Percentiles rank a stretch among this genome's conserved stretches.
Conservation (phyloP, 1,139 yeast species). For the Lodderomyces pseudojiufengensis region DNA sequence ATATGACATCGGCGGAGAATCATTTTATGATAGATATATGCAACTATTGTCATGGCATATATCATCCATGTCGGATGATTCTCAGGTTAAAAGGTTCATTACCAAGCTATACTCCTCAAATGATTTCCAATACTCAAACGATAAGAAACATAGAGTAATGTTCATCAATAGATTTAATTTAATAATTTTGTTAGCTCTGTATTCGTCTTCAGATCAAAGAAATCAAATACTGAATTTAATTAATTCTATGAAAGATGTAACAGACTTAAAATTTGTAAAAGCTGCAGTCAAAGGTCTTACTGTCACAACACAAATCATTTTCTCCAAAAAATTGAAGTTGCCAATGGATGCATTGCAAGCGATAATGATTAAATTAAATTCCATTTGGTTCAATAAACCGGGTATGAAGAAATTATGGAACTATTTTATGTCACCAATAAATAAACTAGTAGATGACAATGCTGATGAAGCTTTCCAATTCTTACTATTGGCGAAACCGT, state of each 20-base stretch:
- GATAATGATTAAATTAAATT: not conserved
- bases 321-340: conserved; percentile 7
- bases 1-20: conserved; percentile 30
- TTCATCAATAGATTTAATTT: conserved; percentile 39
- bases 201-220: conserved; percentile 33
- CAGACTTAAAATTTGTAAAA: conserved; percentile 25
- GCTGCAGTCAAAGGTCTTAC: not conserved
- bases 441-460: not conserved
- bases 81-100: conserved; percentile 30
- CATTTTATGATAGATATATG: conserved; percentile 40
- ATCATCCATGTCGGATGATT: conserved; percentile 25
- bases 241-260: conserved; percentile 20
- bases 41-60: conserved; percentile 32
- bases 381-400: conserved; percentile 10
- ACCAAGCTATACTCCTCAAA: conserved; percentile 40
- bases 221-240: conserved; percentile 28
- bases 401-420: conserved; percentile 20
- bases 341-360: conserved; percentile 21
- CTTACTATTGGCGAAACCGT: not conserved
- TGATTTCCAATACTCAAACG: conserved; percentile 27
- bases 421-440: conserved; percentile 5
- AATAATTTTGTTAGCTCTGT: conserved; percentile 29
- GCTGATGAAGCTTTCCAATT: not conserved
- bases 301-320: not conserved
- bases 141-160: conserved; percentile 26